Percentiles rank a stretch among this genome's conserved stretches.
Conservation (phyloP, 2,329 filamentous ascomycete genomes). For the Ophioceras dolichostomum region DNA sequence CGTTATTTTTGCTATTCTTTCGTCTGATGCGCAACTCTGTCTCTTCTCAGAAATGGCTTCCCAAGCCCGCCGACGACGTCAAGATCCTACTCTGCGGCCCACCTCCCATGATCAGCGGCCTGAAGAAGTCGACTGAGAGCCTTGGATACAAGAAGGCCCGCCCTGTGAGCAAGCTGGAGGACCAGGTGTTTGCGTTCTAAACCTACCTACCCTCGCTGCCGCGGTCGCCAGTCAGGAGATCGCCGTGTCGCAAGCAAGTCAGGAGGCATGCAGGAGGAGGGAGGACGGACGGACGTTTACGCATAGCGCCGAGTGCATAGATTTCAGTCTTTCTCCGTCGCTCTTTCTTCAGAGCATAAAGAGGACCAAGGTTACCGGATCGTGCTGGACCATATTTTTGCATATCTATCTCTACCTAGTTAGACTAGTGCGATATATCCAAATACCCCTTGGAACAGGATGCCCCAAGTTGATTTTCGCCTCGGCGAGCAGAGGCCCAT, state of each 20-base stretch:
- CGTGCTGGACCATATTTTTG: too few species aligned
- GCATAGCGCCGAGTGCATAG: too few species aligned
- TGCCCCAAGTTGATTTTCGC: too few species aligned
- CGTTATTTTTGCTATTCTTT: background rate
- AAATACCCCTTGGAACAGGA: too few species aligned
- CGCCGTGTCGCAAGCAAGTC: background rate
- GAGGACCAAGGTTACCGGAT: too few species aligned
- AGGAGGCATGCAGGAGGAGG: background rate
- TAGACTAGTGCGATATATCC: too few species aligned
- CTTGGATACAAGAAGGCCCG: constrained; percentile 87
- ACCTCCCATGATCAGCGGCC: constrained; percentile 88
- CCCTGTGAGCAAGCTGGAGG: constrained; percentile 93
- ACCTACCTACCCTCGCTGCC: too few species aligned
- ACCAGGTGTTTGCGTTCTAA: constrained; percentile 94
- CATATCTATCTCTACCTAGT: too few species aligned
- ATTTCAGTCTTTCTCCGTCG: too few species aligned
- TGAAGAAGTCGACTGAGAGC: constrained; percentile 90
- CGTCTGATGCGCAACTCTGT: constrained; percentile 13
- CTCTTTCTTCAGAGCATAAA: too few species aligned
- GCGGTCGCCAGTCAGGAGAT: too few species aligned
- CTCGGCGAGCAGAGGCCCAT: too few species aligned
- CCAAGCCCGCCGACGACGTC: constrained; percentile 72
- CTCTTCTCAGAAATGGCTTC: constrained; percentile 54
- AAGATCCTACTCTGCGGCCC: constrained; percentile 94
- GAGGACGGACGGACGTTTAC: background rate